Conservation (phyloP, 1,284 basidiomycete genomes). For the Puccinia brachypodii region DNA sequence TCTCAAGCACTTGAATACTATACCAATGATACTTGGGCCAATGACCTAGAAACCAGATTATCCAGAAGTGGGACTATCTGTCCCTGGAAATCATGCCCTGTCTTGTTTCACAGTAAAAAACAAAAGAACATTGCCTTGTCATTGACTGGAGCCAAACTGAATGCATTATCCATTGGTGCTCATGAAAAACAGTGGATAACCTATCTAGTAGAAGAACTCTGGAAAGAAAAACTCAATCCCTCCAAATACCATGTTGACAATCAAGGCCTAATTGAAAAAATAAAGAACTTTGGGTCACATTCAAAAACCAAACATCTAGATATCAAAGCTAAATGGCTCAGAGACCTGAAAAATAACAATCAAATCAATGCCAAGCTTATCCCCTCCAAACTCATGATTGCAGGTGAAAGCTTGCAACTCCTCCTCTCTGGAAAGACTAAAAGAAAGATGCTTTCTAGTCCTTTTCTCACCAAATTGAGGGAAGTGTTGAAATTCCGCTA, state of each 20-base stretch:
- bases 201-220: not conserved
- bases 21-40: too few relatives aligned
- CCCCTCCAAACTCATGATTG: not conserved
- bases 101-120: not conserved
- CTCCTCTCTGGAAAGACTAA: not conserved
- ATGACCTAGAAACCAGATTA: too few relatives aligned
- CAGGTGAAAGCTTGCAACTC: not conserved
- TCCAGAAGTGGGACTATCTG: not conserved
- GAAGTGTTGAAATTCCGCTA: not conserved
- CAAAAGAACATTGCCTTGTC: not conserved
- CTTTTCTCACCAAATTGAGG: not conserved
- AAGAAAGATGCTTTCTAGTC: not conserved
- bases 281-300: not conserved
- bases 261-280: not conserved
- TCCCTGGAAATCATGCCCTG: not conserved
- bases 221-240: not conserved
- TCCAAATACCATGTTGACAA: not conserved
- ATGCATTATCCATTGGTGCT: not conserved
- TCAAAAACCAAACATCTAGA: too few relatives aligned
- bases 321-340: too few relatives aligned
- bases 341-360: not conserved
- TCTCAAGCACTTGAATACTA: too few relatives aligned
- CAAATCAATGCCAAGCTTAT: not conserved
- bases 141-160: not conserved
- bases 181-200: not conserved